Evolutionary conservation across 2,329 filamentous ascomycete genomes (phyloP), one percentile per base, ranked within the genome.

Genomic region (Monilinia fructicola): DNA sequence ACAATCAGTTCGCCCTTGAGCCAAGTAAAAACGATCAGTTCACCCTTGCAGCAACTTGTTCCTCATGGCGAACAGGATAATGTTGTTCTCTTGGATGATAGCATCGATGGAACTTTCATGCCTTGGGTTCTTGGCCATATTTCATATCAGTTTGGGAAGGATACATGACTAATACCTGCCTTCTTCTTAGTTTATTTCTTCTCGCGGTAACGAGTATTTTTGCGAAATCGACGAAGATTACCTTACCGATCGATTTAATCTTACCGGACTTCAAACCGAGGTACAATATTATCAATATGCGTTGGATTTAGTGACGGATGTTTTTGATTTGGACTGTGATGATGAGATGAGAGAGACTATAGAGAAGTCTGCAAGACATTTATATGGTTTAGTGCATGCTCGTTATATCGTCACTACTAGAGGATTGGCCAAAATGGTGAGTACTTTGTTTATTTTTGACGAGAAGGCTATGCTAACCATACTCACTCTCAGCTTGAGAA

Each of bases 151-250:
- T 61, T 31, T 40, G 54, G 21, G 9, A 14, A 42, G 54, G 18
- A 54, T 23, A 28, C n/a, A 52, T 60, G 66, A 54, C 67, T 69
- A 54, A 69, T 23, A 48, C 38, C 16, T 42, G n/a, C 3, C n/a
- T 31, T 55, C 35, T 21, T 11, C 54, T 10, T 76, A 99, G 95
- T 99, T 99, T 79, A 97, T 98, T 75, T 97, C 94, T 5, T 97
- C 93, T 7, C 87, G 95, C 66, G 95, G 95, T 71, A 98, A 99
- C 80, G 95, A 99, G 78, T 99, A 99, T 81, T 99, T 98, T 76
- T 99, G 95, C 85, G 95, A 99, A 78, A 98, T 99, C 75, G 95
- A 99, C 79, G 95, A 99, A 78, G 95, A 99, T 75, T 99, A 99
- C 79, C 85, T 99, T 56, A 98, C 93, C 62, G 95, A 99, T 78